Conservation (phyloP, 306 rosid genomes). For the Dalbergia oliveri region DNA sequence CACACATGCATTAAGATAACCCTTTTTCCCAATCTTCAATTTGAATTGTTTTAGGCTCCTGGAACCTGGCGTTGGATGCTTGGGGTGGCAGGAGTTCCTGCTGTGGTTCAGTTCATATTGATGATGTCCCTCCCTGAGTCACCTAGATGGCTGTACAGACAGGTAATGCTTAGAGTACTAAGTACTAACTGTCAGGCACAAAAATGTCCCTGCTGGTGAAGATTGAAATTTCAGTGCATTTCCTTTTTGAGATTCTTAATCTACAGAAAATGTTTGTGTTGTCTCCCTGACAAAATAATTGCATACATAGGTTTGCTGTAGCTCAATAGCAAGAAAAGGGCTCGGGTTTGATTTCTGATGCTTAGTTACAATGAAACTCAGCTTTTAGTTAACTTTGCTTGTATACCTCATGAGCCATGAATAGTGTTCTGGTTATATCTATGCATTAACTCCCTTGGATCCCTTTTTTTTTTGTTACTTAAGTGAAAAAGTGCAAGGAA, state of each 20-base stretch:
- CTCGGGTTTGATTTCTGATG: neutral
- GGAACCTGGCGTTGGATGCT: constrained; percentile 97
- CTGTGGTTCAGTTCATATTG: constrained; percentile 68
- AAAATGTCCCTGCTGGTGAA: constrained; percentile 7
- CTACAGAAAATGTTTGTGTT: neutral
- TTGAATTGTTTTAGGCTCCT: constrained; percentile 56
- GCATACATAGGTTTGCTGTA: neutral
- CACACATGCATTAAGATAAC: neutral
- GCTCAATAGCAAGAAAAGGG: neutral
- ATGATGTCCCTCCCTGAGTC: constrained; percentile 89
- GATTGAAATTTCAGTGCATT: neutral
- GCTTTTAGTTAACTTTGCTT: neutral
- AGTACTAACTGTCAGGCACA: neutral
- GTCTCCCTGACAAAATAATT: neutral
- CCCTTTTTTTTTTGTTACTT: too few relatives aligned
- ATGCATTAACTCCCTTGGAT: neutral
- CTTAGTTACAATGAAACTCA: neutral
- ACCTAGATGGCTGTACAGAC: constrained; percentile 86
- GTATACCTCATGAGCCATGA: neutral
- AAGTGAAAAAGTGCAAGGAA: too few relatives aligned
- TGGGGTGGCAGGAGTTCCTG: constrained; percentile 81
- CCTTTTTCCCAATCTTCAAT: neutral
- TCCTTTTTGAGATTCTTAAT: neutral
- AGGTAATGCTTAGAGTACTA: constrained; percentile 49
- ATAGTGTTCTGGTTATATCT: neutral